phyloP scores from a whole-genome alignment of 352 stramenopile genomes.

The Globisporangium barbulae region DNA sequence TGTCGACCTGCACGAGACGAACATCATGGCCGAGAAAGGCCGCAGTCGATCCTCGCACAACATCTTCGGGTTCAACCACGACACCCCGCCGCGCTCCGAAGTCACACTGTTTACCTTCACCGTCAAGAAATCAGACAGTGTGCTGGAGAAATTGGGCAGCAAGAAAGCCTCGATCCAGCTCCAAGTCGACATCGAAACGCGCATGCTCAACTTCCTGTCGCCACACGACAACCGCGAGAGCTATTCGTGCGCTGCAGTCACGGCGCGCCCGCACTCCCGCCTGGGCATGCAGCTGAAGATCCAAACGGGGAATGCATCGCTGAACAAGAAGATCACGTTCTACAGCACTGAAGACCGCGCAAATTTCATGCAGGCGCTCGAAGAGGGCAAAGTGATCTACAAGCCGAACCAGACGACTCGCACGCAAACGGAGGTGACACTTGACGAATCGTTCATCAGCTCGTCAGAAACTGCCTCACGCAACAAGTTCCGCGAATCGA shows the following conservation, averaged over 20 bases:
- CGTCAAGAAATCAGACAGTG: conserved; percentile 82
- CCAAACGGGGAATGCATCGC: not conserved
- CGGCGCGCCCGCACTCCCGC: not conserved
- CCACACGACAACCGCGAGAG: not conserved
- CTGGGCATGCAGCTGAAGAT: conserved; percentile 5
- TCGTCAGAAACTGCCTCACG: conserved; percentile 27
- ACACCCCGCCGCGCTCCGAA: conserved; percentile 44
- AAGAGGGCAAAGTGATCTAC: conserved; percentile 83
- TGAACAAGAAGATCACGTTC: conserved; percentile 87
- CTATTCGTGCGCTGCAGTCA: not conserved
- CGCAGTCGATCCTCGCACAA: conserved; percentile 67
- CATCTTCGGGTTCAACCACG: conserved; percentile 71
- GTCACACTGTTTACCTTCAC: conserved; percentile 85
- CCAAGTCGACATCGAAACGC: conserved; percentile 76
- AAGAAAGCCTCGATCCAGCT: conserved; percentile 83
- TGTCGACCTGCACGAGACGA: conserved; percentile 32
- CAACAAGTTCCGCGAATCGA: conserved; percentile 50
- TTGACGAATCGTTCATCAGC: conserved; percentile 27
- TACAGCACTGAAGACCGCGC: conserved; percentile 76
- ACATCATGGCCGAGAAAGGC: conserved; percentile 62
- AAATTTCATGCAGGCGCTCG: conserved; percentile 78
- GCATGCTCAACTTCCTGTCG: conserved; percentile 83
- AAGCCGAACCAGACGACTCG: conserved; percentile 23
- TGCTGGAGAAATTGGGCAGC: conserved; percentile 78
- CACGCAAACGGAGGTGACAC: conserved; percentile 22